Evolutionary conservation across 495 filamentous ascomycete species (phyloP).

Genomic region (Aspergillus sclerotiicarbonarius): DNA sequence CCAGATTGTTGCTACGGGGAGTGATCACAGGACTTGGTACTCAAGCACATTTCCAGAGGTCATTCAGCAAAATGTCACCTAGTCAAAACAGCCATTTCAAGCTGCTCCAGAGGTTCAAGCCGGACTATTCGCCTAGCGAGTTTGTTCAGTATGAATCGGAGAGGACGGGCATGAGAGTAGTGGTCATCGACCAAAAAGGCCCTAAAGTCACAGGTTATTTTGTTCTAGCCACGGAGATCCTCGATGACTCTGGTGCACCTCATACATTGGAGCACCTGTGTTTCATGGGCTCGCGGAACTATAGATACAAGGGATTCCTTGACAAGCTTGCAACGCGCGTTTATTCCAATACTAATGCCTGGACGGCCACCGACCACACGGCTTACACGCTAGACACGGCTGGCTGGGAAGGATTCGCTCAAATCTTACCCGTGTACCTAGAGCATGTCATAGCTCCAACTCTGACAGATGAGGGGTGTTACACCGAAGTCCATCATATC

Average conservation of each 20-base stretch:
- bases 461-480: constrained; percentile 85
- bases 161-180: constrained; percentile 88
- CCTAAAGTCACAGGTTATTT: constrained; percentile 95
- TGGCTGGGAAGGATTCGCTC: constrained; percentile 94
- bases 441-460: constrained; percentile 92
- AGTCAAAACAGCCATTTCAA: constrained; percentile 62
- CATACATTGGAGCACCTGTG: constrained; percentile 95
- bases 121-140: constrained; percentile 80
- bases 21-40: constrained; percentile 19
- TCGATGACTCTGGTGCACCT: constrained; percentile 92
- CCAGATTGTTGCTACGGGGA: constrained; percentile 22
- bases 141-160: constrained; percentile 88
- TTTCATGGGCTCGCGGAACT: constrained; percentile 97
- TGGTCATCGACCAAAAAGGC: constrained; percentile 86
- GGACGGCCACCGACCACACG: constrained; percentile 93
- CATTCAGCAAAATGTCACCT: constrained; percentile 40
- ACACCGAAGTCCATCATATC: constrained; percentile 95
- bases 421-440: constrained; percentile 91
- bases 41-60: constrained; percentile 12
- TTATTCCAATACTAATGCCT: constrained; percentile 94
- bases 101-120: constrained; percentile 76
- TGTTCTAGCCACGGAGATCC: constrained; percentile 92
- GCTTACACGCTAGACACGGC: constrained; percentile 93
- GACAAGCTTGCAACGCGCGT: constrained; percentile 91
- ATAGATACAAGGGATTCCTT: constrained; percentile 88